A percentile compares a stretch with the other conserved stretches of the same genome.
Conservation (phyloP, 306 rosid genomes). For the Castanea crenata region DNA sequence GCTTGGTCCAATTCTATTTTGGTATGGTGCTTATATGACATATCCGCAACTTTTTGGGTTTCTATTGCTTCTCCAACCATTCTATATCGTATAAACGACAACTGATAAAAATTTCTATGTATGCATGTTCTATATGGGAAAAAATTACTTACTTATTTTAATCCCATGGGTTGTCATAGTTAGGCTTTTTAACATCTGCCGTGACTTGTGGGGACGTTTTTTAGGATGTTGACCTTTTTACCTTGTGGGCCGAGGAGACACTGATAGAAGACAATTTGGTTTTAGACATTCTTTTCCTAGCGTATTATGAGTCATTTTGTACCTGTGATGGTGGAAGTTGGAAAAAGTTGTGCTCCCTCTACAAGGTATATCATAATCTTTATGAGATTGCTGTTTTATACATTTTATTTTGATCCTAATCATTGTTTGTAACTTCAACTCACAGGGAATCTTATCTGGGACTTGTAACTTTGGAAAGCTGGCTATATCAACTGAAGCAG, state of each 20-base stretch:
- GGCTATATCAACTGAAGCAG: constrained; percentile 65
- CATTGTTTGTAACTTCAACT: constrained; percentile 27
- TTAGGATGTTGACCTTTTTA: constrained; percentile 86
- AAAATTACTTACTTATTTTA: constrained; percentile 14
- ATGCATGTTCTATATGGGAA: constrained; percentile 3
- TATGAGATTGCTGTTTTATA: constrained; percentile 15
- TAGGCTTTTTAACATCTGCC: background rate
- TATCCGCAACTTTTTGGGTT: background rate
- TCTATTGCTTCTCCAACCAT: background rate
- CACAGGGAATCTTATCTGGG: constrained; percentile 75
- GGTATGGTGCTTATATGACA: too few relatives aligned
- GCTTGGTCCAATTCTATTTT: background rate
- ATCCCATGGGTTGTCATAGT: background rate
- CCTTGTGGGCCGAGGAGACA: constrained; percentile 97
- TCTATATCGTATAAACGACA: background rate
- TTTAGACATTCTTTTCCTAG: constrained; percentile 85
- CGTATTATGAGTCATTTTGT: constrained; percentile 79
- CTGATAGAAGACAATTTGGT: constrained; percentile 85
- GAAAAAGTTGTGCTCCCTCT: constrained; percentile 63
- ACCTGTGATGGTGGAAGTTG: constrained; percentile 64
- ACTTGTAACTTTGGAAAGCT: constrained; percentile 74
- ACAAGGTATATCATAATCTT: constrained; percentile 55
- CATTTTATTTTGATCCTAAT: constrained; percentile 14
- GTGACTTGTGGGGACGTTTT: constrained; percentile 31
- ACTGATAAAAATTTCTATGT: background rate